Evolutionary conservation across 805 yeast genomes (phyloP).

Genomic region (Candida tibetensis): DNA sequence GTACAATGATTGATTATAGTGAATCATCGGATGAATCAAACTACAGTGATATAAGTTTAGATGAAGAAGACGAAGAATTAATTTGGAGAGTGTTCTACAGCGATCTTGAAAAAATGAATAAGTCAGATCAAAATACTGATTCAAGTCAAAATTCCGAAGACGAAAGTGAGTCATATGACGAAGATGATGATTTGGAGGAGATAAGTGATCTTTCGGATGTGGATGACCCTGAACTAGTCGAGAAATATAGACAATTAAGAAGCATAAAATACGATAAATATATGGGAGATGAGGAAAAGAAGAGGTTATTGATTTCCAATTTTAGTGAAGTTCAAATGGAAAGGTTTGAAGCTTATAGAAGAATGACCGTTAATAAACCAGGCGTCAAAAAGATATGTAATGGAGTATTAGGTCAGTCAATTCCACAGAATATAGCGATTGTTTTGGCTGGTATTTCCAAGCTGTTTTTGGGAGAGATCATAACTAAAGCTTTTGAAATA

Average conservation of each 20-base stretch:
- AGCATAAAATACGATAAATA: constrained; percentile 28
- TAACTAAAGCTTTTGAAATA: constrained; percentile 74
- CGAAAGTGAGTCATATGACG: constrained; percentile 16
- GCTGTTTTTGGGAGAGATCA: constrained; percentile 84
- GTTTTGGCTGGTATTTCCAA: constrained; percentile 85
- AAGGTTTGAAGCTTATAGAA: constrained; percentile 79
- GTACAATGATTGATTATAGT: background rate
- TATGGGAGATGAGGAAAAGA: constrained; percentile 51
- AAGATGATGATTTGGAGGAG: constrained; percentile 23
- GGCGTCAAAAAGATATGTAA: constrained; percentile 81
- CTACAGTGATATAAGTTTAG: constrained; percentile 38
- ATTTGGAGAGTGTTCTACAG: constrained; percentile 42
- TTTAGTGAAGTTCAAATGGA: constrained; percentile 82
- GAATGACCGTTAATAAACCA: constrained; percentile 60
- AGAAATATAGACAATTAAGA: constrained; percentile 26
- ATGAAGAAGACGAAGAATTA: constrained; percentile 45
- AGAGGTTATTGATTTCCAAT: constrained; percentile 62
- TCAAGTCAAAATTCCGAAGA: constrained; percentile 12
- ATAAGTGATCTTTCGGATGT: constrained; percentile 31
- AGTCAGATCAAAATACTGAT: constrained; percentile 5
- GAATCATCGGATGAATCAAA: constrained; percentile 2
- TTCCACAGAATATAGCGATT: constrained; percentile 76
- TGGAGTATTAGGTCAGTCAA: constrained; percentile 73
- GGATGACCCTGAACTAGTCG: constrained; percentile 33
- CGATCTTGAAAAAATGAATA: constrained; percentile 16